A percentile compares a stretch with the other conserved stretches of the same genome.
Evolutionary conservation across 2,329 filamentous ascomycete species (phyloP).

Genomic region (Curvularia verruculosa): DNA sequence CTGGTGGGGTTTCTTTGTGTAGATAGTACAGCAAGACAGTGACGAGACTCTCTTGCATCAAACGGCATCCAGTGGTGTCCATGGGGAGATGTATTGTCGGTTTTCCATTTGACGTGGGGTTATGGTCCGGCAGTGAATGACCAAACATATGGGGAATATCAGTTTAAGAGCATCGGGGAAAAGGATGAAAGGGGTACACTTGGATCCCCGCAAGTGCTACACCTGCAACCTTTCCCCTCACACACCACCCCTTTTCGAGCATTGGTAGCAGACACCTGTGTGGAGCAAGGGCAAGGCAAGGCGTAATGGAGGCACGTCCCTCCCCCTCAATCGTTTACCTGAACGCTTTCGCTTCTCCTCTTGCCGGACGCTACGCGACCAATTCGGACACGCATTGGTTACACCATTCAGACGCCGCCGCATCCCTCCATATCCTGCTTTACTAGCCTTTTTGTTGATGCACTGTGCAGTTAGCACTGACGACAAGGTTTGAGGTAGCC

Average conservation of each 20-base stretch:
- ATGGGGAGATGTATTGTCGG: not conserved
- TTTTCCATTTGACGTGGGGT: not conserved
- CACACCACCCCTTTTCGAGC: conserved; percentile 1
- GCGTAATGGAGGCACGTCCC: conserved; percentile 18
- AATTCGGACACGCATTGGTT: conserved; percentile 20
- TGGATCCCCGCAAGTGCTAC: not conserved
- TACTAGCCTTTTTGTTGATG: conserved; percentile 21
- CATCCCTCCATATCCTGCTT: conserved; percentile 14
- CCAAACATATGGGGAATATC: not conserved
- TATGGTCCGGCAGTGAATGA: not conserved
- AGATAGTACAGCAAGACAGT: conserved; percentile 17
- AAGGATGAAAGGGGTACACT: not conserved
- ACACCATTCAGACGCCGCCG: conserved; percentile 24
- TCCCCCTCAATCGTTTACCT: conserved; percentile 13
- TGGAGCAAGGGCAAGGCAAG: conserved; percentile 2
- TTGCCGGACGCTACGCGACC: conserved; percentile 21
- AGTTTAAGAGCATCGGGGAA: conserved; percentile 1
- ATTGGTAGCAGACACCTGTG: conserved; percentile 1
- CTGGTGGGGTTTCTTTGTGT: conserved; percentile 10
- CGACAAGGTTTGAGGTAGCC: not conserved
- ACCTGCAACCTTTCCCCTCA: not conserved
- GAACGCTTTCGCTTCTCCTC: conserved; percentile 30
- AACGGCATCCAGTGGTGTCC: not conserved
- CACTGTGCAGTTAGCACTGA: not conserved
- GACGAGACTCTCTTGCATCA: conserved; percentile 14